Evolutionary conservation across 257 asterid species (phyloP).

Genomic region (Leptodermis oblonga): DNA sequence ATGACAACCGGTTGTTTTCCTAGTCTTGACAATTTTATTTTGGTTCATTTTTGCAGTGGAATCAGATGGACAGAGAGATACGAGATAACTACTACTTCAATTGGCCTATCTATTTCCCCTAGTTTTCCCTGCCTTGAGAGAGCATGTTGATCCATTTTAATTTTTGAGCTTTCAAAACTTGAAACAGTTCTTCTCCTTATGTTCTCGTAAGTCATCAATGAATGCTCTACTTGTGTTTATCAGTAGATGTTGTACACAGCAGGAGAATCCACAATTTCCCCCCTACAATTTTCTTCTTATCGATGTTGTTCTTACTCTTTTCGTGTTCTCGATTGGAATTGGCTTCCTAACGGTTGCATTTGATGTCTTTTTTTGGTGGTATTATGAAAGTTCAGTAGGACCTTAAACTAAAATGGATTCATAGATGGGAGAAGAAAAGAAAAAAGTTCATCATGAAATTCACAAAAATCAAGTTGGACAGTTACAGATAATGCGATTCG

Average conservation of each 20-base stretch:
- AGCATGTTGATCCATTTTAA: neutral
- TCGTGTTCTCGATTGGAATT: neutral
- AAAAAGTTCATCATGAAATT: neutral
- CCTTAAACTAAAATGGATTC: neutral
- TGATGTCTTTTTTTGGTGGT: neutral
- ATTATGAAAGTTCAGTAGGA: neutral
- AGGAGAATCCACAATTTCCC: neutral
- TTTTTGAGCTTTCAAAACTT: neutral
- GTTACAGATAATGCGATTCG: neutral
- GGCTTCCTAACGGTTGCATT: no score
- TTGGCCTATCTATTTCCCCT: conserved; percentile 80
- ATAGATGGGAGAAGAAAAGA: neutral
- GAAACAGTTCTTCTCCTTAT: neutral
- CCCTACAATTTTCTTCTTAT: neutral
- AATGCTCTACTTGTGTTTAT: neutral
- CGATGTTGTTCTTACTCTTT: no score
- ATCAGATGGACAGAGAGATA: conserved; percentile 46
- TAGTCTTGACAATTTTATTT: neutral
- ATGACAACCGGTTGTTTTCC: neutral
- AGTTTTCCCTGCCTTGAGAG: neutral
- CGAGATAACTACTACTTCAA: conserved; percentile 85
- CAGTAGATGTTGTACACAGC: neutral
- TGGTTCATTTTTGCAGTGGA: conserved; percentile 68
- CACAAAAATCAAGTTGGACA: neutral
- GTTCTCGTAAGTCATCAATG: neutral